phyloP scores from a whole-genome alignment of 169 alveolate species.

The Babesia bigemina region DNA sequence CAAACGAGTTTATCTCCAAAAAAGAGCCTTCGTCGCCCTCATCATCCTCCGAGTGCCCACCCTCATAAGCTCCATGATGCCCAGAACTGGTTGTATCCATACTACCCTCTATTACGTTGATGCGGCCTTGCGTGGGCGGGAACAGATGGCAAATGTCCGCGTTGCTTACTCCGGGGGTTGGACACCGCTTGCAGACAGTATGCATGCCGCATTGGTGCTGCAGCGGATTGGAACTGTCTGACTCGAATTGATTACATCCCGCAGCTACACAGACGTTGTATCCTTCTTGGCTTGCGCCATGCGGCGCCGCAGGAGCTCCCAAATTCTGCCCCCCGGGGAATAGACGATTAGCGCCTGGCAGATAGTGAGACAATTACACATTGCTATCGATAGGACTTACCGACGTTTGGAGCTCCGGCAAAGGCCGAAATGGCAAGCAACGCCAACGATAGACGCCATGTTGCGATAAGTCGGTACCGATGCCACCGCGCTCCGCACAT shows the following conservation, averaged over 20 bases:
- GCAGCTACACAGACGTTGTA: constrained; percentile 51
- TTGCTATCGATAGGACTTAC: background rate
- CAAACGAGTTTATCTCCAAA: background rate
- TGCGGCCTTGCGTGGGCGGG: constrained; percentile 3
- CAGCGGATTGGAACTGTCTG: constrained; percentile 22
- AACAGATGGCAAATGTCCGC: constrained; percentile 49
- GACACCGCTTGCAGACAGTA: constrained; percentile 51
- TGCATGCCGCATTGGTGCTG: constrained; percentile 54
- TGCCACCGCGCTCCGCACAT: constrained; percentile 6
- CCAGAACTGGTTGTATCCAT: background rate
- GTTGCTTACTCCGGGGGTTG: constrained; percentile 31
- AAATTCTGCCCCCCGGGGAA: background rate
- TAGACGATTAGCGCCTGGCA: background rate
- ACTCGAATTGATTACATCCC: constrained; percentile 27
- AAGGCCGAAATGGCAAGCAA: background rate
- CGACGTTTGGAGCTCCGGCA: background rate
- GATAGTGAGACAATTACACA: background rate
- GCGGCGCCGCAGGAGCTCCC: background rate
- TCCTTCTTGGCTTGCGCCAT: constrained; percentile 11
- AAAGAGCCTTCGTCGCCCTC: constrained; percentile 48
- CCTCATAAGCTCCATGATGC: background rate
- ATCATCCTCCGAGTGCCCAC: constrained; percentile 17
- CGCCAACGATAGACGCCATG: background rate
- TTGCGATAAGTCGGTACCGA: background rate
- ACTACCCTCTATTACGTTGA: constrained; percentile 48